Evolutionary conservation across 1,284 basidiomycete species (phyloP).

Genomic region (Pyrrhoderma noxium): DNA sequence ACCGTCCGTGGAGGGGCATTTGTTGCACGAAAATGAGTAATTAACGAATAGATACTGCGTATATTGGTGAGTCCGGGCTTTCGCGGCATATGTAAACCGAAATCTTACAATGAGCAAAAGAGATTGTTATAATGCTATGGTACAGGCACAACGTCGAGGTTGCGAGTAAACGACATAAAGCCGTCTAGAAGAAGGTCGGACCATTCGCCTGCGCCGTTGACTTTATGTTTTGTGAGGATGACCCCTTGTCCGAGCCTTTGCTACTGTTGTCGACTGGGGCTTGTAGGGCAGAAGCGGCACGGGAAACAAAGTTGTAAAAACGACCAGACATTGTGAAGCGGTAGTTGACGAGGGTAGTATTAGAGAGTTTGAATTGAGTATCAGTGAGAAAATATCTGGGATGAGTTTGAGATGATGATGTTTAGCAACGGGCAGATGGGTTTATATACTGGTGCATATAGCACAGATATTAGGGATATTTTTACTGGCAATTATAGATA

Average conservation of each 20-base stretch:
- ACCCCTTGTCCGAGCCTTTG: conserved; percentile 5
- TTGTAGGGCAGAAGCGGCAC: conserved; percentile 8
- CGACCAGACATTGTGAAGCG: conserved; percentile 7
- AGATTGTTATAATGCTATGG: no score
- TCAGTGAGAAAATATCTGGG: not conserved
- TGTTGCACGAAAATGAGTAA: conserved; percentile 8
- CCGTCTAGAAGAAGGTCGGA: conserved; percentile 5
- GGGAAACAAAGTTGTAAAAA: conserved; percentile 2
- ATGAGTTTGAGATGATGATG: not conserved
- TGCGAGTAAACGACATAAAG: no score
- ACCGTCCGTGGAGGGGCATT: not conserved
- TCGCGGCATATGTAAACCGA: not conserved
- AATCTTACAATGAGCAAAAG: no score
- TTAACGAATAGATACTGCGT: not conserved
- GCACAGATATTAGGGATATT: conserved; percentile 3
- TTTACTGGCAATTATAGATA: conserved; percentile 7
- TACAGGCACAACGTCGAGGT: no score
- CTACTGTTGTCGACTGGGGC: conserved; percentile 12
- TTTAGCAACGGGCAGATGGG: not conserved
- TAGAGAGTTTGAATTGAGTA: not conserved
- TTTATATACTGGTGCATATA: conserved; percentile 8
- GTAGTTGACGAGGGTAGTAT: not conserved
- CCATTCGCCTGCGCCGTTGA: conserved; percentile 11
- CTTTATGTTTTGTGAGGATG: conserved; percentile 13
- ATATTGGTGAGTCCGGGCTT: not conserved